These are phyloP conservation scores for Aquilaria agallochum DNA, from an alignment of 441 rosid genomes.

Conservation along the genomic window DNA sequence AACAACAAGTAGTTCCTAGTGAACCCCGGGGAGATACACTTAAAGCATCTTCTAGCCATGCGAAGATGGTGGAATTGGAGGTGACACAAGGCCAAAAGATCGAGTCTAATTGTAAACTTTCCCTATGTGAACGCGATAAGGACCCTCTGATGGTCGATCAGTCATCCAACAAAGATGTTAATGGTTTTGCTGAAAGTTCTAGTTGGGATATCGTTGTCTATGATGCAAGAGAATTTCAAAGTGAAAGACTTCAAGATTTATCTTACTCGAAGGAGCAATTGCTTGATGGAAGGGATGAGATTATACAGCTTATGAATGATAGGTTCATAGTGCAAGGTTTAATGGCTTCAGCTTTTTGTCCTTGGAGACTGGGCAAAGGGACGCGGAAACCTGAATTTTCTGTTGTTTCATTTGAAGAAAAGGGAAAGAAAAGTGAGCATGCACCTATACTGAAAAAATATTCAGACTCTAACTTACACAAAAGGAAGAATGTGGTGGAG, in stretches of 20 bases:
- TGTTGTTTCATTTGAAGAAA: constrained; percentile 19
- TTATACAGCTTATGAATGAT: constrained; percentile 8
- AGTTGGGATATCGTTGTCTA: constrained; percentile 20
- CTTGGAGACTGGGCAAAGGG: constrained; percentile 14
- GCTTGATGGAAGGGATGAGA: constrained; percentile 10
- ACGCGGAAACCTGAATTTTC: constrained; percentile 5
- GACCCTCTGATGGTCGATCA: no score
- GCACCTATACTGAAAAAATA: constrained; percentile 12
- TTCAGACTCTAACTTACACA: constrained; percentile 15
- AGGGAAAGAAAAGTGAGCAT: constrained; percentile 24
- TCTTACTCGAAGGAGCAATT: constrained; percentile 6
- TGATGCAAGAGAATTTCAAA: constrained; percentile 6
- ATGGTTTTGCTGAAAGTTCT: constrained; percentile 13
- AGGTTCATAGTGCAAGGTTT: constrained; percentile 30
- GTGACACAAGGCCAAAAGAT: background rate
- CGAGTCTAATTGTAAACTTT: no score
- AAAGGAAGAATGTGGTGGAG: constrained; percentile 22
- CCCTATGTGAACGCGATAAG: no score
- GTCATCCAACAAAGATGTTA: background rate
- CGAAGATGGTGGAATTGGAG: constrained; percentile 9
- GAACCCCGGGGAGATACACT: constrained; percentile 16
- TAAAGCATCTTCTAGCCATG: constrained; percentile 10
- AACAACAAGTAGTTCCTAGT: constrained; percentile 5
- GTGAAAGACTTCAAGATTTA: constrained; percentile 14
- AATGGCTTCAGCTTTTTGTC: constrained; percentile 21